Conservation (phyloP, 2,329 filamentous ascomycete genomes). For the Leptodontidium sp. region DNA sequence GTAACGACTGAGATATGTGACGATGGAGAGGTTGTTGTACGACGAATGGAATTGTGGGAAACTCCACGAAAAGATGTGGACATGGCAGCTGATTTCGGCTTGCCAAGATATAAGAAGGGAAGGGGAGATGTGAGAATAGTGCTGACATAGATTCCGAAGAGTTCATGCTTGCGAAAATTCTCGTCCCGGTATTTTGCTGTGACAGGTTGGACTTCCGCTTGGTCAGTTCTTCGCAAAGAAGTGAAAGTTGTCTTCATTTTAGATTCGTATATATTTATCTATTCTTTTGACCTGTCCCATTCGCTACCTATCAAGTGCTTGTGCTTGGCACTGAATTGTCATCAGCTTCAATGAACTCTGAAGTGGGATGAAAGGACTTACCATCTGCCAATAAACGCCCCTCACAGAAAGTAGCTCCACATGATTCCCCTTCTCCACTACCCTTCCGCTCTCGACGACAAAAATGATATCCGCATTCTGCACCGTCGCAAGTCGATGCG, state of each 20-base stretch:
- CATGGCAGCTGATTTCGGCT: too few relatives aligned
- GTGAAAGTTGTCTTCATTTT: background rate
- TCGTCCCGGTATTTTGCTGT: background rate
- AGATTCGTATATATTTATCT: background rate
- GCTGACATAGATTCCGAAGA: too few relatives aligned
- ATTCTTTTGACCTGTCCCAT: background rate
- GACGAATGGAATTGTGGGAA: too few relatives aligned
- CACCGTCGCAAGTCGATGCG: conserved; percentile 43
- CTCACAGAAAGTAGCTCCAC: conserved; percentile 29
- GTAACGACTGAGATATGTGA: too few relatives aligned
- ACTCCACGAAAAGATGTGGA: too few relatives aligned
- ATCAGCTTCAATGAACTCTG: background rate
- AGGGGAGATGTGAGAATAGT: too few relatives aligned
- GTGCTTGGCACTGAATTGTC: conserved; percentile 30
- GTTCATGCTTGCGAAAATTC: too few relatives aligned
- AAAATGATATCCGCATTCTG: conserved; percentile 44
- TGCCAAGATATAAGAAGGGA: too few relatives aligned
- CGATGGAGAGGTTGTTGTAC: too few relatives aligned
- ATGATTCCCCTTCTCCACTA: conserved; percentile 41
- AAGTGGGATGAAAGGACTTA: conserved; percentile 10
- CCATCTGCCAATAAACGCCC: conserved; percentile 41
- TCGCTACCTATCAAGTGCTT: conserved; percentile 38
- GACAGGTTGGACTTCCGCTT: background rate
- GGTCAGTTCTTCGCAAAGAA: background rate
- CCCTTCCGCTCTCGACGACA: conserved; percentile 40